Conservation (phyloP, 306 rosid species). For the Medicago ruthenica region DNA sequence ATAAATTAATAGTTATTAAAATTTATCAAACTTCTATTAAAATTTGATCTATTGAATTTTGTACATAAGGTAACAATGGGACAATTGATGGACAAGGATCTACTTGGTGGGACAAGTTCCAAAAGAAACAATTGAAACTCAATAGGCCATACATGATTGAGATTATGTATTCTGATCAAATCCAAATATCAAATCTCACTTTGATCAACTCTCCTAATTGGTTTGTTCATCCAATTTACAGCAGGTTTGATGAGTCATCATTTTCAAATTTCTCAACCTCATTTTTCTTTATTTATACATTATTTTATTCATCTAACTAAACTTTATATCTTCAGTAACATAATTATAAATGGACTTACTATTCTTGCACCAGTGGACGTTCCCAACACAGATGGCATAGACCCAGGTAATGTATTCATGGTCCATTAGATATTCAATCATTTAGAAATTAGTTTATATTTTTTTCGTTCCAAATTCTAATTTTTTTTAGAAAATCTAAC, state of each 20-base stretch:
- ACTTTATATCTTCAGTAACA: conserved; percentile 46
- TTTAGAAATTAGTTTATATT: no score
- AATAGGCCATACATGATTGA: conserved; percentile 77
- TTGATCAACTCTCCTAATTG: conserved; percentile 75
- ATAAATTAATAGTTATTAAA: neutral
- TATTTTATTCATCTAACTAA: conserved; percentile 20
- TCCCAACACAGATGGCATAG: conserved; percentile 84
- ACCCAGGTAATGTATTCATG: conserved; percentile 58
- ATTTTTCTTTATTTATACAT: no score
- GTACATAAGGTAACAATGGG: conserved; percentile 52
- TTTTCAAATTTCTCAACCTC: neutral
- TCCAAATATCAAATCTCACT: conserved; percentile 73
- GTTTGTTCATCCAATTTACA: conserved; percentile 76
- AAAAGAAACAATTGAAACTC: conserved; percentile 31
- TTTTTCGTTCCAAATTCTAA: no score
- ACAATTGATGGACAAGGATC: conserved; percentile 89
- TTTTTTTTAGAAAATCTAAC: no score
- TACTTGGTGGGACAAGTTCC: conserved; percentile 71
- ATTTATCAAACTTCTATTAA: neutral
- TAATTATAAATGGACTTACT: conserved; percentile 59
- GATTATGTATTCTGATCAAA: conserved; percentile 59
- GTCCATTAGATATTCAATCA: no score
- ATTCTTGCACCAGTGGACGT: conserved; percentile 67
- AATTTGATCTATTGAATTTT: neutral
- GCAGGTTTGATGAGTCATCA: conserved; percentile 51